Conservation (phyloP, 2,329 filamentous ascomycete genomes). For the Calonectria hawksworthii region DNA sequence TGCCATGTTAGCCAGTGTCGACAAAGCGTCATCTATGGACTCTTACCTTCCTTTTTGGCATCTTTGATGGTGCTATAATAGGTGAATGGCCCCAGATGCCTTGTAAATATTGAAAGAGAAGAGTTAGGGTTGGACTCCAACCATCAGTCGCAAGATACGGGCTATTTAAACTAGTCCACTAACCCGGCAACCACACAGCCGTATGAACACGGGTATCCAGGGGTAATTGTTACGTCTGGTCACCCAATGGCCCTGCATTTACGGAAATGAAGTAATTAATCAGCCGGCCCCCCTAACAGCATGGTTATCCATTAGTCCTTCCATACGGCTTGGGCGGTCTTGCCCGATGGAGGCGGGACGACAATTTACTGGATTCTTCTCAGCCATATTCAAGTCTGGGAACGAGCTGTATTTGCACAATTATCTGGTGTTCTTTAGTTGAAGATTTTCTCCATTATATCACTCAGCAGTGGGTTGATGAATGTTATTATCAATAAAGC, state of each 20-base stretch:
- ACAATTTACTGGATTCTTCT: too few relatives aligned
- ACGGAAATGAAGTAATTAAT: not conserved
- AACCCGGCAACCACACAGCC: too few relatives aligned
- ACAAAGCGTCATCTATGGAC: not conserved
- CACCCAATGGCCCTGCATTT: not conserved
- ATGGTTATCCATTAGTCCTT: too few relatives aligned
- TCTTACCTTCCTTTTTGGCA: not conserved
- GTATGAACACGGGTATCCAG: not conserved
- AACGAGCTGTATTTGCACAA: too few relatives aligned
- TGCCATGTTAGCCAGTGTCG: not conserved
- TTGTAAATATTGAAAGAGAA: not conserved
- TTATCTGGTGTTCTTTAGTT: too few relatives aligned
- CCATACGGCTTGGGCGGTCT: too few relatives aligned
- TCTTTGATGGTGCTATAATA: not conserved
- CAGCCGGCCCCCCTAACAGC: not conserved
- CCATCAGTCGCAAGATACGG: not conserved
- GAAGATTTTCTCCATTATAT: too few relatives aligned
- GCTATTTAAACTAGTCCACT: not conserved
- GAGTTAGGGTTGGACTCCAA: not conserved
- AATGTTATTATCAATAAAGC: too few relatives aligned
- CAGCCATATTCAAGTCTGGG: too few relatives aligned
- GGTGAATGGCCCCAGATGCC: rapidly evolving
- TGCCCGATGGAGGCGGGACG: too few relatives aligned
- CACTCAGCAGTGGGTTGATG: too few relatives aligned
- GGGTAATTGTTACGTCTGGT: not conserved